Percentiles rank a stretch among this genome's conserved stretches.
Evolutionary conservation across 2,329 filamentous ascomycete genomes (phyloP).

Genomic region (Aspergillus amoenus): DNA sequence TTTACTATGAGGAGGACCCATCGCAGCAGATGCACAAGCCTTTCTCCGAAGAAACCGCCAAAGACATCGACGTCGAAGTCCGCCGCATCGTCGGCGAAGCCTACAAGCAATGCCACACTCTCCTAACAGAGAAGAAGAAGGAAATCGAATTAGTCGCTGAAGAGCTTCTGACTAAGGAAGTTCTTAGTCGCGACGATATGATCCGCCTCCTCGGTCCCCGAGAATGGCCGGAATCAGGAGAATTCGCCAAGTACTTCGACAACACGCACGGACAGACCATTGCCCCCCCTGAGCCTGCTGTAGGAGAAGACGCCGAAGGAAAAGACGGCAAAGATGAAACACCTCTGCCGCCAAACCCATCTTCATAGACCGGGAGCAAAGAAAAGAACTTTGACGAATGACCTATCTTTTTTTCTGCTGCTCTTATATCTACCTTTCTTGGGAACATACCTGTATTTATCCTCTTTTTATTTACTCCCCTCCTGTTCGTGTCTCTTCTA

Average conservation of each 20-base stretch:
- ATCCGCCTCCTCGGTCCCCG: constrained; percentile 80
- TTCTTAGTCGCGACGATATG: constrained; percentile 88
- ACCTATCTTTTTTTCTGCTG: constrained; percentile 12
- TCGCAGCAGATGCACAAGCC: constrained; percentile 86
- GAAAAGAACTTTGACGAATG: constrained; percentile 11
- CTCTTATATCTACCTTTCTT: neutral
- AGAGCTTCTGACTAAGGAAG: constrained; percentile 88
- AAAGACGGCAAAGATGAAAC: constrained; percentile 37
- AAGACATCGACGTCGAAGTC: constrained; percentile 88
- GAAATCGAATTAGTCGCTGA: constrained; percentile 89
- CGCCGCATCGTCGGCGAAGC: constrained; percentile 88
- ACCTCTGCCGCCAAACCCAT: constrained; percentile 23
- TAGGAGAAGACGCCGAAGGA: constrained; percentile 44
- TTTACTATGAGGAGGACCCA: constrained; percentile 79
- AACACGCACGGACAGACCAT: constrained; percentile 52
- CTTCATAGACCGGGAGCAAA: constrained; percentile 16
- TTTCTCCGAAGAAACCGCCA: constrained; percentile 90
- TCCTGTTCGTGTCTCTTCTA: constrained; percentile 7
- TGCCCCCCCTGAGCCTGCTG: constrained; percentile 49
- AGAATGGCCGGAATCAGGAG: constrained; percentile 79
- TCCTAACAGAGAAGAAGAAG: constrained; percentile 80
- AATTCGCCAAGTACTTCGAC: constrained; percentile 93
- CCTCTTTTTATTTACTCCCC: constrained; percentile 10
- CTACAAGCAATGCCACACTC: constrained; percentile 82
- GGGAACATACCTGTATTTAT: constrained; percentile 11